phyloP scores from a whole-genome alignment of 495 filamentous ascomycete genomes.

The Pyrenula massariospora region DNA sequence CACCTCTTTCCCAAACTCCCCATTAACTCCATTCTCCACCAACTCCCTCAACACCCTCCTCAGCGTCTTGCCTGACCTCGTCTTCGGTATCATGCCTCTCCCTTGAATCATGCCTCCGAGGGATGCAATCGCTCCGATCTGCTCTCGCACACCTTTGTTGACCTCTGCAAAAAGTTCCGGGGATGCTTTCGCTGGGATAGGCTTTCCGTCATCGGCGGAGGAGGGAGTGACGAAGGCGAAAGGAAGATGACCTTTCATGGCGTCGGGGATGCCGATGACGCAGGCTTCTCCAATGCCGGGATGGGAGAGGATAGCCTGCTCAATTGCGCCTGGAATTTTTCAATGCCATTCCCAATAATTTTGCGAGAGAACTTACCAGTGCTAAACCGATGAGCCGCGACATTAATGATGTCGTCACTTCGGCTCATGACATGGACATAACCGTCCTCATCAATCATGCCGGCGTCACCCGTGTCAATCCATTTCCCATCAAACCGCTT shows the following conservation, averaged over 20 bases:
- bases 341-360: constrained; percentile 1
- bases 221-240: constrained; percentile 70
- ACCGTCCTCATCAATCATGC: constrained; percentile 68
- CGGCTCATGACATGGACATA: constrained; percentile 82
- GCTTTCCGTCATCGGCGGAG: constrained; percentile 31
- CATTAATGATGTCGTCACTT: constrained; percentile 89
- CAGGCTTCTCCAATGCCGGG: constrained; percentile 67
- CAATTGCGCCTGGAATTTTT: constrained; percentile 52
- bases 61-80: constrained; percentile 76
- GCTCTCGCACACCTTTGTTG: constrained; percentile 57
- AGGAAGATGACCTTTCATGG: constrained; percentile 78
- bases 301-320: constrained; percentile 79
- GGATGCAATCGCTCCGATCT: constrained; percentile 79
- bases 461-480: constrained; percentile 86
- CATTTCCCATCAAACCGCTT: constrained; percentile 68
- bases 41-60: constrained; percentile 70
- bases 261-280: constrained; percentile 75
- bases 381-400: constrained; percentile 83
- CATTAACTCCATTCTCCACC: constrained; percentile 49
- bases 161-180: constrained; percentile 44
- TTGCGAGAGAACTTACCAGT: constrained; percentile 54
- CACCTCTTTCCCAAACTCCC: constrained; percentile 38
- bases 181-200: constrained; percentile 28
- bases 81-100: constrained; percentile 86
- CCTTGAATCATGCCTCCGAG: constrained; percentile 77